These are phyloP conservation scores for Saccharum officinarum DNA, from an alignment of 176 grass and related monocot genomes.

Conservation along the genomic window DNA sequence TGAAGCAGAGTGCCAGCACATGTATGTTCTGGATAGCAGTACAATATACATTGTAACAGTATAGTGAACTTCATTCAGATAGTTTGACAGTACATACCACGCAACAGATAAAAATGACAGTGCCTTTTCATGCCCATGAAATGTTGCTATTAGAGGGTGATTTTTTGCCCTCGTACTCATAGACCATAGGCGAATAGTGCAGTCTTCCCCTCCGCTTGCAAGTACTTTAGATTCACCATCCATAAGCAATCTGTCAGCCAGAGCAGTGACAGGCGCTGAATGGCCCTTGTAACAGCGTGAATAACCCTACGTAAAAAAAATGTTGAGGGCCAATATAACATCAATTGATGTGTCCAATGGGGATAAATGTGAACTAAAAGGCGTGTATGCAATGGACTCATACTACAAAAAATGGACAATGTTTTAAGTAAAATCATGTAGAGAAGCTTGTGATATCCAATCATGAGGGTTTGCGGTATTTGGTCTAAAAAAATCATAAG, in stretches of 20 bases:
- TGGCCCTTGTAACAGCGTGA: slow-evolving; percentile 88
- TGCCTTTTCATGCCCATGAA: slow-evolving; percentile 81
- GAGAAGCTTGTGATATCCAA: background rate
- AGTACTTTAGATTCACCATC: slow-evolving; percentile 70
- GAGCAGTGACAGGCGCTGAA: slow-evolving; percentile 62
- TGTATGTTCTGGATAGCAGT: slow-evolving; percentile 15
- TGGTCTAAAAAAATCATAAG: background rate
- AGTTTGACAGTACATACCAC: slow-evolving; percentile 45
- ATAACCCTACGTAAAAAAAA: slow-evolving; percentile 42
- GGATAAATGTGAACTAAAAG: background rate
- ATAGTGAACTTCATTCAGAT: slow-evolving; percentile 22
- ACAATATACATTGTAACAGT: background rate
- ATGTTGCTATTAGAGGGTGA: slow-evolving; percentile 61
- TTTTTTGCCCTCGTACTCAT: slow-evolving; percentile 64
- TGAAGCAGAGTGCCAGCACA: background rate
- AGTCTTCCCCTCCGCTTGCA: slow-evolving; percentile 92
- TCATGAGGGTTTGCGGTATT: background rate
- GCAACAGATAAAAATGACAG: slow-evolving; percentile 81
- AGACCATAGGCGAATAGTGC: slow-evolving; percentile 80
- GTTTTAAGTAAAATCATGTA: slow-evolving; percentile 8
- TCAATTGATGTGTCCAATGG: slow-evolving; percentile 3
- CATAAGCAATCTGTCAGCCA: slow-evolving; percentile 78
- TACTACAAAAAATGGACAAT: background rate
- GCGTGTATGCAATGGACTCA: background rate
- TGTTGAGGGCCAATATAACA: background rate